Percentiles rank a stretch among this genome's conserved stretches.
These are phyloP conservation scores for Marchantia polymorpha DNA, from an alignment of 225 moss, liverwort and hornwort species.

Conservation along the genomic window DNA sequence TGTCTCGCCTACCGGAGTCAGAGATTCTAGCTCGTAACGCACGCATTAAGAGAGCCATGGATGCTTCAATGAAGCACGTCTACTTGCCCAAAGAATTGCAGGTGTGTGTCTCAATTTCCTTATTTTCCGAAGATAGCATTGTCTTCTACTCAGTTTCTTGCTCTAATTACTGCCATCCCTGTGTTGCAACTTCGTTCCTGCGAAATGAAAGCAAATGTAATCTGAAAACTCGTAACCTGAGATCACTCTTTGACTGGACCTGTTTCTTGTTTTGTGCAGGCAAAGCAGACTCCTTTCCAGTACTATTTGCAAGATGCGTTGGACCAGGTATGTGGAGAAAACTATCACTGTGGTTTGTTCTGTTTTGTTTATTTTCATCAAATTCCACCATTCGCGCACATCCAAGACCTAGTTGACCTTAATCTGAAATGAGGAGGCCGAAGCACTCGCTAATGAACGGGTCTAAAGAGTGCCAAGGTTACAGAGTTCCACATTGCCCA, in stretches of 20 bases:
- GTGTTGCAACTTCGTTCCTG: not conserved
- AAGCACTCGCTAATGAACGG: too few relatives aligned
- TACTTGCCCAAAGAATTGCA: constrained; percentile 74
- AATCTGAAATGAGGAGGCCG: too few relatives aligned
- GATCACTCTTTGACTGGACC: not conserved
- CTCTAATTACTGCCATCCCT: not conserved
- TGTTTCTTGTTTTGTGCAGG: constrained; percentile 38
- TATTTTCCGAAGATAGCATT: not conserved
- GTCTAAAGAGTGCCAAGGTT: too few relatives aligned
- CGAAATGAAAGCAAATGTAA: not conserved
- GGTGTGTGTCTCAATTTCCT: constrained; percentile 26
- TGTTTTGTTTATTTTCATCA: too few relatives aligned
- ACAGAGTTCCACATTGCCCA: too few relatives aligned
- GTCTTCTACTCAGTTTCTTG: not conserved
- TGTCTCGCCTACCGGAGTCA: constrained; percentile 66
- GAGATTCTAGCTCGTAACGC: constrained; percentile 75
- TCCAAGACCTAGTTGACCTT: too few relatives aligned
- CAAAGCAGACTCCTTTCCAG: constrained; percentile 74
- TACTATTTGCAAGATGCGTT: constrained; percentile 73
- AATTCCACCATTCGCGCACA: too few relatives aligned
- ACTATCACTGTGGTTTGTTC: not conserved
- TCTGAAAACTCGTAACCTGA: not conserved
- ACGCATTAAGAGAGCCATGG: constrained; percentile 79
- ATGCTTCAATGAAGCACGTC: constrained; percentile 67
- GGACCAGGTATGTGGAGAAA: constrained; percentile 45